A percentile compares a stretch with the other conserved stretches of the same genome.
Evolutionary conservation across 148 eudicot species (phyloP).

Genomic region (Silene latifolia): DNA sequence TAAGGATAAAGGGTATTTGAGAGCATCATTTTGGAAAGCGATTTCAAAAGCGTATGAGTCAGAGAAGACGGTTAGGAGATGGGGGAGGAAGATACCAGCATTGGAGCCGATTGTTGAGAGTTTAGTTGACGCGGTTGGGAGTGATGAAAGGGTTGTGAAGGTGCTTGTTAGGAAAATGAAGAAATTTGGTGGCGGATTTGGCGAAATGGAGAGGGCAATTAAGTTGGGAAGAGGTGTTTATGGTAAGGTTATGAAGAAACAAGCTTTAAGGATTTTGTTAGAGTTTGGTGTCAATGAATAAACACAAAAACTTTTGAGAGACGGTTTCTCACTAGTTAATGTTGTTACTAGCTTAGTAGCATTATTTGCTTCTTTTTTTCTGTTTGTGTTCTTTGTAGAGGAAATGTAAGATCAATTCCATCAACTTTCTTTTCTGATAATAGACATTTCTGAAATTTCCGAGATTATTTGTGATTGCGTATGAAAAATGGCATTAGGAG

Average conservation of each 20-base stretch:
- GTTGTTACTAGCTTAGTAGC: constrained; percentile 27
- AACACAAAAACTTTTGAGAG: no score
- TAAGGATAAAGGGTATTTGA: constrained; percentile 63
- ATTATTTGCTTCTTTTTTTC: background rate
- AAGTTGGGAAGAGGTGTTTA: constrained; percentile 89
- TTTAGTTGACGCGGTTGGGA: constrained; percentile 60
- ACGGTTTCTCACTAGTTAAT: background rate
- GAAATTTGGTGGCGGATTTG: constrained; percentile 43
- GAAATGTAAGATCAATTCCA: background rate
- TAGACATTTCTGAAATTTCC: background rate
- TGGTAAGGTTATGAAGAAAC: constrained; percentile 84
- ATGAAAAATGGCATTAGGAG: no score
- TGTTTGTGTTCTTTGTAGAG: background rate
- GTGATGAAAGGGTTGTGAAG: constrained; percentile 70
- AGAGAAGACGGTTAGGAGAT: constrained; percentile 54
- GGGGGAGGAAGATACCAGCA: constrained; percentile 73
- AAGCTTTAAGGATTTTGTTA: constrained; percentile 62
- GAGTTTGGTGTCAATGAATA: constrained; percentile 32
- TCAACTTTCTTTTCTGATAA: no score
- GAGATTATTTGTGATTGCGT: no score
- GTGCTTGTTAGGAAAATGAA: constrained; percentile 51
- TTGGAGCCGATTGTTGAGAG: constrained; percentile 59
- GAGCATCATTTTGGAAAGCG: constrained; percentile 81
- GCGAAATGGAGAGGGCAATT: constrained; percentile 73
- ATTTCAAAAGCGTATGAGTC: constrained; percentile 49